Evolutionary conservation across 108 stramenopile species (phyloP), one percentile per base, ranked within the genome.

Genomic region (Parietichytrium sp.): DNA sequence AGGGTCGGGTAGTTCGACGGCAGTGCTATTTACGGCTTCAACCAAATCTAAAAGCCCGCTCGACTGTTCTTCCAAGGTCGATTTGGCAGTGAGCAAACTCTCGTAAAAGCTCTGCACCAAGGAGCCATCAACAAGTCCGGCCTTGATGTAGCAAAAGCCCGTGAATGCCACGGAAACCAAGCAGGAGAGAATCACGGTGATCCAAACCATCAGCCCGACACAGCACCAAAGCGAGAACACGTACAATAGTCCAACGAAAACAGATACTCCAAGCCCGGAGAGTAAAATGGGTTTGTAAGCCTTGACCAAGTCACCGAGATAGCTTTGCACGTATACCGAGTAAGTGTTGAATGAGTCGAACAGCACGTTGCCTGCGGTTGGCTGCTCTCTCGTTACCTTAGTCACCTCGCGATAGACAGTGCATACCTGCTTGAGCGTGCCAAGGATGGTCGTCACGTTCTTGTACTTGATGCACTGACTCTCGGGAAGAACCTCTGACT

Each of bases 131-230:
- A 72, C n/a, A n/a, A 72, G 6, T 6, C 61, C 61, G 20, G 61
- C 61, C 42, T 72, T 72, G 42, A 72, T n/a, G 42, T 72, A 72
- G 42, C 61, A 72, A 27, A 45, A 72, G 3, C 36, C 20, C 10
- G 61, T 72, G 20, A 72, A 72, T n/a, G 20, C 45, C 23, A 45
- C 2, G 61, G 38, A 45, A n/a, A 45, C 25, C 3, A 72, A n/a
- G 42, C 36, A n/a, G 8, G 61, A 31, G 33, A 25, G 25, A 42
- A 72, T 45, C 1, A 72, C 61, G 20, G 45, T 42, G 42, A 72
- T 72, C 61, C 61, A 72, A 7, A 72, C 61, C 61, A 72, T 72
- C 38, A 72, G 45, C 7, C 61, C 61, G 42, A 72, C 61, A 38
- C 61, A 72, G 61, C 61, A 72, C 15, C 36, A 72, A 7, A 72